Evolutionary conservation across 2,329 filamentous ascomycete species (phyloP).

Genomic region (Bretziella fagacearum): DNA sequence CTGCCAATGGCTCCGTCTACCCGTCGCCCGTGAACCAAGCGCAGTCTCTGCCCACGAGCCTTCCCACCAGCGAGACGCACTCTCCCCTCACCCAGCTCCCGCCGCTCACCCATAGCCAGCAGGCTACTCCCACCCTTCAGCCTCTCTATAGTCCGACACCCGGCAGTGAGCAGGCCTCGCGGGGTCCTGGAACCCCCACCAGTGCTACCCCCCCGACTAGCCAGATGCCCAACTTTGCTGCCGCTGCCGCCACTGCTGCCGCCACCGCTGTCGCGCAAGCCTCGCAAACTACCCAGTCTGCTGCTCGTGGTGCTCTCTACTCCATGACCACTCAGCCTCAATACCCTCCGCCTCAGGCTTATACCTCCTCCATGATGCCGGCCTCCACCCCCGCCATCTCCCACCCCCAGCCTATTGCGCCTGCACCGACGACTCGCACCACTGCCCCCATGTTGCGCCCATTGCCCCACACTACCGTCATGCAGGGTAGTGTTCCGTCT

Average conservation of each 20-base stretch:
- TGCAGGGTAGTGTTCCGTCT: slow-evolving; percentile 32
- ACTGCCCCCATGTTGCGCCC: slow-evolving; percentile 46
- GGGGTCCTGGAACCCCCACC: slow-evolving; percentile 12
- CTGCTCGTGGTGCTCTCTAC: slow-evolving; percentile 32
- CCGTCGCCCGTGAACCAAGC: slow-evolving; percentile 13
- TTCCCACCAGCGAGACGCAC: slow-evolving; percentile 12
- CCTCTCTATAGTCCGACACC: slow-evolving; percentile 11
- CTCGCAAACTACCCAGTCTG: slow-evolving; percentile 29
- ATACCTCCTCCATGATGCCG: slow-evolving; percentile 47
- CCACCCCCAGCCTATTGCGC: slow-evolving; percentile 61
- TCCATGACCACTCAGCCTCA: slow-evolving; percentile 35
- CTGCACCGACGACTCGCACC: slow-evolving; percentile 43
- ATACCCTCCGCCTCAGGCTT: slow-evolving; percentile 36
- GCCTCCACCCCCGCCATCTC: slow-evolving; percentile 49
- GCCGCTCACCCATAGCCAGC: slow-evolving; percentile 13
- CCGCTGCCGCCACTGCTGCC: slow-evolving; percentile 10
- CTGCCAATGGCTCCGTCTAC: slow-evolving; percentile 13
- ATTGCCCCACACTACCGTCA: slow-evolving; percentile 52
- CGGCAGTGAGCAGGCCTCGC: slow-evolving; percentile 10
- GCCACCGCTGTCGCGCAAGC: slow-evolving; percentile 8
- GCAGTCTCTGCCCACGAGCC: slow-evolving; percentile 12
- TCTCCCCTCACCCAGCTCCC: slow-evolving; percentile 13
- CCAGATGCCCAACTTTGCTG: slow-evolving; percentile 15
- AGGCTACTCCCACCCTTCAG: slow-evolving; percentile 14
- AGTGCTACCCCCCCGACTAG: slow-evolving; percentile 11